Evolutionary conservation across 148 eudicot genomes (phyloP).

Genomic region (Vaccinium myrtillus): DNA sequence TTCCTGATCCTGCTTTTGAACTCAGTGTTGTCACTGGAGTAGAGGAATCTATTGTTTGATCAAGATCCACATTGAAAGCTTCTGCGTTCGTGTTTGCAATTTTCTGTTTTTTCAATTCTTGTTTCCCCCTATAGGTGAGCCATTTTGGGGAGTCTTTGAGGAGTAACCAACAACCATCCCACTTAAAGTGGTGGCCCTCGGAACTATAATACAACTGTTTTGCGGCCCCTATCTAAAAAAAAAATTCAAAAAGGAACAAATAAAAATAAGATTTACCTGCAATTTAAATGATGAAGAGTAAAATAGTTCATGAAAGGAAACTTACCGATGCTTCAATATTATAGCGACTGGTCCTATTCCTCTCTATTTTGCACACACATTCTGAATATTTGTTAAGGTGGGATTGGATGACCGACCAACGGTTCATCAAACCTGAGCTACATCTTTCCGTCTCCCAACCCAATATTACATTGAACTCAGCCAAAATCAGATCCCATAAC

Average conservation of each 20-base stretch:
- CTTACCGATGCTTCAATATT: neutral
- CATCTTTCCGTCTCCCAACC: neutral
- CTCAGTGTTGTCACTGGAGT: neutral
- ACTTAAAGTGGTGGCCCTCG: neutral
- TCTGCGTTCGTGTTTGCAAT: neutral
- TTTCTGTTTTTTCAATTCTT: neutral
- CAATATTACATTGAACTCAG: neutral
- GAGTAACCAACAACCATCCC: conserved; percentile 3
- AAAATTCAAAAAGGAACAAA: neutral
- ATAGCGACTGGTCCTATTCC: neutral
- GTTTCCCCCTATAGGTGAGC: neutral
- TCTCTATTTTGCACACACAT: neutral
- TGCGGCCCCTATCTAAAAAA: neutral
- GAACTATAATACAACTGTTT: neutral
- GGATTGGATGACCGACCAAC: neutral
- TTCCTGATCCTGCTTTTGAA: neutral
- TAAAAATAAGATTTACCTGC: neutral
- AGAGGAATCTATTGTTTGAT: neutral
- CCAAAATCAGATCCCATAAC: conserved; percentile 3
- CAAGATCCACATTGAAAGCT: neutral
- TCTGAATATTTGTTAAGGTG: neutral
- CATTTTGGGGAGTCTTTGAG: neutral
- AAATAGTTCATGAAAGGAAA: neutral
- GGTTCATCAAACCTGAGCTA: conserved; percentile 7
- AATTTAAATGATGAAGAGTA: neutral